Percentiles rank a stretch among this genome's conserved stretches.
Evolutionary conservation across 306 rosid genomes (phyloP).

Genomic region (Rosa multiflora): DNA sequence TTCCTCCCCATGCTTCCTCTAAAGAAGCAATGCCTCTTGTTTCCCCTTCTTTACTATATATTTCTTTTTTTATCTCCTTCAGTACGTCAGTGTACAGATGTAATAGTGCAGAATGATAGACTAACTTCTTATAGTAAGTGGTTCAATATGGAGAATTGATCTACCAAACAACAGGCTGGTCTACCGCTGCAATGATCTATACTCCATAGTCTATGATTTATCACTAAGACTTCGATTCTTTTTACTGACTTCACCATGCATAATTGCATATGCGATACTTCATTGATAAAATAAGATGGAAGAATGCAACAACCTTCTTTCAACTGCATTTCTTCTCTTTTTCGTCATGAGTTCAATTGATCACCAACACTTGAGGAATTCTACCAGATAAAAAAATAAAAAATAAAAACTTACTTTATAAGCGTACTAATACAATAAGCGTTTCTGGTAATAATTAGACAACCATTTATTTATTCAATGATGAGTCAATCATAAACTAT

Average conservation of each 20-base stretch:
- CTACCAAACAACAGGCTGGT: too few relatives aligned
- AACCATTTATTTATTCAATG: too few relatives aligned
- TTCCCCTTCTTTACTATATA: conserved; percentile 5
- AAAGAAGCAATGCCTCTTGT: conserved; percentile 44
- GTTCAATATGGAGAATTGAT: too few relatives aligned
- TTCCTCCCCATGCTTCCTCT: conserved; percentile 73
- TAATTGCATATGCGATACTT: background rate
- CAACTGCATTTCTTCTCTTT: background rate
- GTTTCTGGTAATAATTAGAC: too few relatives aligned
- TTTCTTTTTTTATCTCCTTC: conserved; percentile 1
- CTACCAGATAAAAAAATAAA: too few relatives aligned
- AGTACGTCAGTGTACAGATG: background rate
- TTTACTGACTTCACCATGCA: background rate
- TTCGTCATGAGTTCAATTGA: background rate
- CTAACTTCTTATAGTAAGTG: too few relatives aligned
- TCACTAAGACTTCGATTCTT: too few relatives aligned
- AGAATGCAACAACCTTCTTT: background rate
- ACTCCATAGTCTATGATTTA: too few relatives aligned
- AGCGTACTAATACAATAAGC: too few relatives aligned
- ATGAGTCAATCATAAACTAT: too few relatives aligned
- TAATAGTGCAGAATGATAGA: too few relatives aligned
- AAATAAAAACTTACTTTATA: too few relatives aligned
- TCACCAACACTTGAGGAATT: background rate
- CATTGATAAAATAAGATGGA: background rate
- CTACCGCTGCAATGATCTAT: background rate